phyloP scores from a whole-genome alignment of 768 basidiomycete genomes.

The Chalciporus piperatus region DNA sequence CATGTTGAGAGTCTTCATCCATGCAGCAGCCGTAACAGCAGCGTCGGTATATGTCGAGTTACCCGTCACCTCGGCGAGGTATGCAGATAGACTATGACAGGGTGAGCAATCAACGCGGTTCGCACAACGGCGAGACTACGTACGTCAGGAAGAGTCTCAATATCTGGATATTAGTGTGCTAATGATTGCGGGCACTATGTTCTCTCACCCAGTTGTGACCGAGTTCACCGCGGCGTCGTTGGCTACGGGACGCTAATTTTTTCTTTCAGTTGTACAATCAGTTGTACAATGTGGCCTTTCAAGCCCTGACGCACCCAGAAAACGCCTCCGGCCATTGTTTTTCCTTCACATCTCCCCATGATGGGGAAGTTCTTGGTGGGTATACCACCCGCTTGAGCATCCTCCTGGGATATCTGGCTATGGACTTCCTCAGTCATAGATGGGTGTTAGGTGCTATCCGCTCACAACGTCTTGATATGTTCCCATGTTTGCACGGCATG shows the following conservation, averaged over 20 bases:
- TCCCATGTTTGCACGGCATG: conserved; percentile 50
- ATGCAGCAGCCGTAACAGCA: conserved; percentile 44
- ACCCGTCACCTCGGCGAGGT: conserved; percentile 44
- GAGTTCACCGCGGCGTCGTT: conserved; percentile 47
- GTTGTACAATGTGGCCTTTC: no score
- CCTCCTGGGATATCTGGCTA: conserved; percentile 35
- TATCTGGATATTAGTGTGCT: neutral
- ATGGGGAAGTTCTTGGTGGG: conserved; percentile 43
- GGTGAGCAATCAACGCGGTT: neutral
- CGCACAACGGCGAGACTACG: conserved; percentile 3
- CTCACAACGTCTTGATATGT: conserved; percentile 45
- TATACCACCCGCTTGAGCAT: conserved; percentile 36
- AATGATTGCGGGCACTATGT: neutral
- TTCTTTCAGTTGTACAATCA: neutral
- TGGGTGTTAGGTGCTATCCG: neutral
- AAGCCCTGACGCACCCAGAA: conserved; percentile 43
- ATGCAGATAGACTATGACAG: conserved; percentile 43
- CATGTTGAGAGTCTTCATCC: conserved; percentile 47
- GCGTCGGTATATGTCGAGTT: conserved; percentile 45
- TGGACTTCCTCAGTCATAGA: neutral
- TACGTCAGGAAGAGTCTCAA: conserved; percentile 41
- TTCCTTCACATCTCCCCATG: conserved; percentile 43
- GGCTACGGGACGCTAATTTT: conserved; percentile 38
- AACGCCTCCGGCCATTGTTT: conserved; percentile 52
- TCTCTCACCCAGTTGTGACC: conserved; percentile 45